phyloP scores from a whole-genome alignment of 2,329 filamentous ascomycete species.

The Cordyceps sp. region DNA sequence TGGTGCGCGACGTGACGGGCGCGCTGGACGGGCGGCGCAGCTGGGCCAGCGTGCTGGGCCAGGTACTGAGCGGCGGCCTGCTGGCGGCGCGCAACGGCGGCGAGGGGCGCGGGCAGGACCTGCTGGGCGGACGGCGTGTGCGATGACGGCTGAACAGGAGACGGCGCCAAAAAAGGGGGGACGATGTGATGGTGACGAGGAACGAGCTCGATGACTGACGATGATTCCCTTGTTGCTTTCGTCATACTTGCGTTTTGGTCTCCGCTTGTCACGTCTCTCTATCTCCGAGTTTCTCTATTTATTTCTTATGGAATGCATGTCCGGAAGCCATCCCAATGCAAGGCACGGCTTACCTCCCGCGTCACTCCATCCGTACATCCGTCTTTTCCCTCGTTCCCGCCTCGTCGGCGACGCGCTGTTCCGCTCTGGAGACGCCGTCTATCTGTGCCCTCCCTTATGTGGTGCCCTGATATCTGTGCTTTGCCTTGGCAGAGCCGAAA shows the following conservation, averaged over 20 bases:
- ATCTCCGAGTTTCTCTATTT: background rate
- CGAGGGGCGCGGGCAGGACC: slow-evolving; percentile 5
- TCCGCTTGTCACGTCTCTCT: background rate
- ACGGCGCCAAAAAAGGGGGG: background rate
- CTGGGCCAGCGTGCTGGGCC: slow-evolving; percentile 15
- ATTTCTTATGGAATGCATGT: too few relatives aligned
- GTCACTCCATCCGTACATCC: too few relatives aligned
- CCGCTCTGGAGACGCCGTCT: too few relatives aligned
- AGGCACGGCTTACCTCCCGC: too few relatives aligned
- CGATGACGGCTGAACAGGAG: background rate
- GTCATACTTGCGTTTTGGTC: background rate
- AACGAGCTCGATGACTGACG: background rate
- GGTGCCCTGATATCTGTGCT: background rate
- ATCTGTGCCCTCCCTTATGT: background rate
- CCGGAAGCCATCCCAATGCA: too few relatives aligned
- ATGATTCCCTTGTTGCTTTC: background rate
- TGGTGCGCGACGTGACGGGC: slow-evolving; percentile 11
- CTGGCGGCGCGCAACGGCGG: slow-evolving; percentile 3
- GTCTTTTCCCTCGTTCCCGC: too few relatives aligned
- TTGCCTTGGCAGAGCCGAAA: background rate
- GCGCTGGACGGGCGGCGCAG: slow-evolving; percentile 13
- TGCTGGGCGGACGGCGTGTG: too few relatives aligned
- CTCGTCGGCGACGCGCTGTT: too few relatives aligned
- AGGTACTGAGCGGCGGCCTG: slow-evolving; percentile 11
- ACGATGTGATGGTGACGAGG: background rate